phyloP scores from a whole-genome alignment of 768 basidiomycete species.

The Tulasnella sp. region DNA sequence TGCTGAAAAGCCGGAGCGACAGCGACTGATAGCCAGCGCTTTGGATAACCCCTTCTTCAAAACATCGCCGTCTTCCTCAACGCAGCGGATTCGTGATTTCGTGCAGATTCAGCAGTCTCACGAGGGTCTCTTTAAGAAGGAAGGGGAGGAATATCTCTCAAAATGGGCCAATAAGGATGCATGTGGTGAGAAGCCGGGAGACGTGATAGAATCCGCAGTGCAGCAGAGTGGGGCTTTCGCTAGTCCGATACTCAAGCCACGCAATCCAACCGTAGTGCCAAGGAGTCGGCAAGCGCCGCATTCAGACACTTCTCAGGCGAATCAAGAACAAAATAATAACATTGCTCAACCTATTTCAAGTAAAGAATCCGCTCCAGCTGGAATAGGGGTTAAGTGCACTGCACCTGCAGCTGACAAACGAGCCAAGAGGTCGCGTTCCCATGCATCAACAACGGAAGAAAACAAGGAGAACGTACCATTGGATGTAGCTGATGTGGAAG shows the following conservation, averaged over 20 bases:
- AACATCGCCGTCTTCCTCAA: neutral
- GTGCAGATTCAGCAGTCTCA: neutral
- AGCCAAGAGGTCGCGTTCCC: neutral
- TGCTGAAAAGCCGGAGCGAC: neutral
- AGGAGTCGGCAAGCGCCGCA: slow-evolving; percentile 8
- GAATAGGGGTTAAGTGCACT: neutral
- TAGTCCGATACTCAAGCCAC: slow-evolving; percentile 45
- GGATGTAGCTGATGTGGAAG: slow-evolving; percentile 14
- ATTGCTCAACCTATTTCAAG: neutral
- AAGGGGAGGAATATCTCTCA: neutral
- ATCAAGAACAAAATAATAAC: neutral
- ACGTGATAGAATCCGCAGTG: neutral
- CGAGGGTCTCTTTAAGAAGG: neutral
- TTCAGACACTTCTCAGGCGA: too few species aligned
- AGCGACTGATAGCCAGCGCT: neutral
- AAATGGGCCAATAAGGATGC: neutral
- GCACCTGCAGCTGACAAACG: slow-evolving; percentile 20
- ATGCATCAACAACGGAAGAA: neutral
- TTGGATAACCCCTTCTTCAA: neutral
- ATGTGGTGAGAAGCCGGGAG: too few species aligned
- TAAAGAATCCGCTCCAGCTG: neutral
- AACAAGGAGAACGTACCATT: neutral
- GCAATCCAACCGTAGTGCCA: slow-evolving; percentile 22
- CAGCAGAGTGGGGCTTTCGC: slow-evolving; percentile 30
- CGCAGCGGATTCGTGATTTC: neutral